A percentile compares a stretch with the other conserved stretches of the same genome.
Evolutionary conservation across 345 rosid genomes (phyloP).

Genomic region (Linum usitatissimum): DNA sequence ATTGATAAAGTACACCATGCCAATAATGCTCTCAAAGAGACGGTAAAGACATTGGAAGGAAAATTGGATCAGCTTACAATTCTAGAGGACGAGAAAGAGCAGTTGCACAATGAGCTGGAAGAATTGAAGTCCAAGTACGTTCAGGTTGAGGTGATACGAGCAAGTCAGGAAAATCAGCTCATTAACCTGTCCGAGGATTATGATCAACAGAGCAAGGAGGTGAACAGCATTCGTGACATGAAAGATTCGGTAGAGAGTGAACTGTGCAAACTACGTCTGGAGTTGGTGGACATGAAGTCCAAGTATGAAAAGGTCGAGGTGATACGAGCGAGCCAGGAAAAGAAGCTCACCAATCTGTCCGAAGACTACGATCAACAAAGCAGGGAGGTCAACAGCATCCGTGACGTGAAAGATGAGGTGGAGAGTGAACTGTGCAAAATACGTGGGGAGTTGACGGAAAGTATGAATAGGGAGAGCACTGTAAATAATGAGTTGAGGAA

Average conservation of each 20-base stretch:
- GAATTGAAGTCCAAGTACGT: slow-evolving; percentile 49
- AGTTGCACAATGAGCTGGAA: slow-evolving; percentile 34
- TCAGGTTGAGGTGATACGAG: slow-evolving; percentile 34
- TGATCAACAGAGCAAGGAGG: slow-evolving; percentile 39
- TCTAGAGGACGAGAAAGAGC: slow-evolving; percentile 29
- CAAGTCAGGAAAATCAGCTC: slow-evolving; percentile 41
- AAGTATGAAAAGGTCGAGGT: slow-evolving; percentile 45
- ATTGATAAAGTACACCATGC: slow-evolving; percentile 31
- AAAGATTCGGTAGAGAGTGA: slow-evolving; percentile 41
- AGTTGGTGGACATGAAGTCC: slow-evolving; percentile 35
- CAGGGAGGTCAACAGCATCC: slow-evolving; percentile 29
- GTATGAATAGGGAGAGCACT: slow-evolving; percentile 37
- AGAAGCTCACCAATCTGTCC: slow-evolving; percentile 40
- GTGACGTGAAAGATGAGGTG: slow-evolving; percentile 35
- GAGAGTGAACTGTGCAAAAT: slow-evolving; percentile 36
- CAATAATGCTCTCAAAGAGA: slow-evolving; percentile 46
- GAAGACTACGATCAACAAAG: slow-evolving; percentile 38
- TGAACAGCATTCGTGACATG: slow-evolving; percentile 22
- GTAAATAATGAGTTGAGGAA: slow-evolving; percentile 40
- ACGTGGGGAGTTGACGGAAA: slow-evolving; percentile 35
- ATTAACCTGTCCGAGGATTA: slow-evolving; percentile 41
- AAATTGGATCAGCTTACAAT: slow-evolving; percentile 33
- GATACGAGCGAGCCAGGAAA: slow-evolving; percentile 36
- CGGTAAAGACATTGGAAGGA: slow-evolving; percentile 30
- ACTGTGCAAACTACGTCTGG: slow-evolving; percentile 30